Evolutionary conservation across 2,329 filamentous ascomycete genomes (phyloP).

Genomic region (Incumbomyces delicatus): DNA sequence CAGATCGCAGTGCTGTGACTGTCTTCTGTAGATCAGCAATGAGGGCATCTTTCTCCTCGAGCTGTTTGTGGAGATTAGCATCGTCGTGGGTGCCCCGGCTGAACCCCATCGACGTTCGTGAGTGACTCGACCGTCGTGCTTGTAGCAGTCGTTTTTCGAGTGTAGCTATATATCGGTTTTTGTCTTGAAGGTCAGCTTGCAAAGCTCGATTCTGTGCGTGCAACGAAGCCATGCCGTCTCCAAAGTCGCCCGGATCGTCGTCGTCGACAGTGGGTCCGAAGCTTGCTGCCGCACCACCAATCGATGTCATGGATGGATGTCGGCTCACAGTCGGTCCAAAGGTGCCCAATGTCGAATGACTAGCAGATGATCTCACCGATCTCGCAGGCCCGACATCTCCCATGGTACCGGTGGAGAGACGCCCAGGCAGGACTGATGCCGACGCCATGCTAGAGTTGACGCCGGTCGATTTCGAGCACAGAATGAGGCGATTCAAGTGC

Average conservation of each 20-base stretch:
- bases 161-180: conserved; percentile 91
- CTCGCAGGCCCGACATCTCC: conserved; percentile 31
- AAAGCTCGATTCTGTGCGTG: conserved; percentile 81
- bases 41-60: conserved; percentile 91
- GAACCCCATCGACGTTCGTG: conserved; percentile 69
- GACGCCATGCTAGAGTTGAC: conserved; percentile 76
- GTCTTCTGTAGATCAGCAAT: conserved; percentile 92
- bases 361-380: conserved; percentile 60
- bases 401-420: conserved; percentile 42
- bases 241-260: conserved; percentile 68
- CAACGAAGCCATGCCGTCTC: conserved; percentile 73
- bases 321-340: conserved; percentile 48
- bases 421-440: conserved; percentile 54
- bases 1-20: conserved; percentile 74
- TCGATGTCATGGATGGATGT: conserved; percentile 57
- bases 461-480: conserved; percentile 90
- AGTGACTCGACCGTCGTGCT: conserved; percentile 80
- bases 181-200: conserved; percentile 90
- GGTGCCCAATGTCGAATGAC: conserved; percentile 47
- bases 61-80: conserved; percentile 68
- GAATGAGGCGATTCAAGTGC: conserved; percentile 85
- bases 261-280: conserved; percentile 35
- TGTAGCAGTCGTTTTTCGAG: conserved; percentile 87
- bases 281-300: conserved; percentile 32
- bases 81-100: conserved; percentile 64